phyloP scores from a whole-genome alignment of 164 flowering plant species.

The Piper betle region DNA sequence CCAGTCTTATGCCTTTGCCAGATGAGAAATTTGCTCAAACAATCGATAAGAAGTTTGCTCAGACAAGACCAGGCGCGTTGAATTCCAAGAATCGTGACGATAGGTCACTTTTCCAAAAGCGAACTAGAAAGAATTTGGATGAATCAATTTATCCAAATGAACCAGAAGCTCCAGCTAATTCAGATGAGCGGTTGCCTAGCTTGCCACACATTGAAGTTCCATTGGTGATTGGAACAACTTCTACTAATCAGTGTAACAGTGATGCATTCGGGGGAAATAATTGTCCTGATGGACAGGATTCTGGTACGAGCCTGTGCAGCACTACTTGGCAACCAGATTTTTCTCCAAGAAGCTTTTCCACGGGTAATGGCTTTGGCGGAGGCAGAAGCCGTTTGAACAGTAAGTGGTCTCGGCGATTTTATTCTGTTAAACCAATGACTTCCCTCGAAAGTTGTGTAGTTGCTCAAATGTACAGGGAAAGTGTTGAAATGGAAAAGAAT shows the following conservation, averaged over 20 bases:
- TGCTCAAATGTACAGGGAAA: constrained; percentile 56
- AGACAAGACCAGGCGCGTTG: not conserved
- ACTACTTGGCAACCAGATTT: constrained; percentile 6
- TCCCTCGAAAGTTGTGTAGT: constrained; percentile 67
- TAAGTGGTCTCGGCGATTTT: constrained; percentile 13
- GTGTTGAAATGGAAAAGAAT: constrained; percentile 40
- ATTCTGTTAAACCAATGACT: constrained; percentile 31
- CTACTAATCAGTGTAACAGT: constrained; percentile 14
- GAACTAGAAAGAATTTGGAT: constrained; percentile 8
- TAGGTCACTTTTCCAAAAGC: constrained; percentile 14
- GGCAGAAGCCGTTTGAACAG: constrained; percentile 25
- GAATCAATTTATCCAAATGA: constrained; percentile 12
- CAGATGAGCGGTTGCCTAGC: constrained; percentile 9
- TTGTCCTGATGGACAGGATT: constrained; percentile 5
- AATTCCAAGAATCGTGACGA: constrained; percentile 2
- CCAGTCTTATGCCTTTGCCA: constrained; percentile 7
- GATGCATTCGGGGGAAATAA: constrained; percentile 7
- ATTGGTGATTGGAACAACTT: constrained; percentile 11
- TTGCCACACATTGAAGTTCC: constrained; percentile 5
- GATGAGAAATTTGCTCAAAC: not conserved
- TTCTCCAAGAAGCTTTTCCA: constrained; percentile 12
- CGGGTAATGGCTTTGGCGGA: constrained; percentile 13
- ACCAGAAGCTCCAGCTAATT: constrained; percentile 4
- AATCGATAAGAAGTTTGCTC: too few species aligned
- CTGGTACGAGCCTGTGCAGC: constrained; percentile 1